Conservation (phyloP, 495 filamentous ascomycete species). For the Neurospora africana region DNA sequence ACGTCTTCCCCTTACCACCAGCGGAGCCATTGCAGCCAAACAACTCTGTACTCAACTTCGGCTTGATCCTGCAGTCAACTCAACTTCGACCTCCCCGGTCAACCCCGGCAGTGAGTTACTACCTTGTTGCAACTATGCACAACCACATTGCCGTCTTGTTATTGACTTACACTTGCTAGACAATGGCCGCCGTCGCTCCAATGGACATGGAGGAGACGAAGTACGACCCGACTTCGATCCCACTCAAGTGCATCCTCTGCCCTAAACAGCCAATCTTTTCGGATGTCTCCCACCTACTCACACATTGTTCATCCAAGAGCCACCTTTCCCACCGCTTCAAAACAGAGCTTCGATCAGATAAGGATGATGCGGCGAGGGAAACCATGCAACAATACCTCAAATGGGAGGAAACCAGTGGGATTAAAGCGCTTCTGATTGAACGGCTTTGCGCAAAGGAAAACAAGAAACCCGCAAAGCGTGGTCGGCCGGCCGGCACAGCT, state of each 20-base stretch:
- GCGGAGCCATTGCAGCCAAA: background rate
- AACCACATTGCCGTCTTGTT: background rate
- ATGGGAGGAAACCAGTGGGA: conserved; percentile 58
- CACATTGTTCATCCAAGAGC: conserved; percentile 75
- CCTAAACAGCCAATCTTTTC: conserved; percentile 68
- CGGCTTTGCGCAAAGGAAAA: conserved; percentile 62
- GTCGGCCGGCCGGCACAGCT: conserved; percentile 3
- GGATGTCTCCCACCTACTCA: conserved; percentile 79
- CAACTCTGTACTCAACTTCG: background rate
- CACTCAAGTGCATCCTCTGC: conserved; percentile 70
- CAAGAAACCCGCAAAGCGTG: conserved; percentile 34
- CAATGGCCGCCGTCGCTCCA: conserved; percentile 25
- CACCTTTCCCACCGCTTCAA: conserved; percentile 70
- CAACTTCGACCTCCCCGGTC: background rate
- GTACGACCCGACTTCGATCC: conserved; percentile 26
- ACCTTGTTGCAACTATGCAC: background rate
- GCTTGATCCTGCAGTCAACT: conserved; percentile 11
- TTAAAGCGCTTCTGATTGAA: conserved; percentile 56
- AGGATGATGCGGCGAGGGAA: conserved; percentile 40
- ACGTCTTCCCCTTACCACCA: background rate
- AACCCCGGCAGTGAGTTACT: conserved; percentile 10
- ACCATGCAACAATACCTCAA: conserved; percentile 49
- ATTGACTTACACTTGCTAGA: conserved; percentile 18
- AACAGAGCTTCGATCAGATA: conserved; percentile 50
- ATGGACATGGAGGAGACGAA: conserved; percentile 13